Conservation (phyloP, 1,284 basidiomycete genomes). For the Rhodofomes roseus region DNA sequence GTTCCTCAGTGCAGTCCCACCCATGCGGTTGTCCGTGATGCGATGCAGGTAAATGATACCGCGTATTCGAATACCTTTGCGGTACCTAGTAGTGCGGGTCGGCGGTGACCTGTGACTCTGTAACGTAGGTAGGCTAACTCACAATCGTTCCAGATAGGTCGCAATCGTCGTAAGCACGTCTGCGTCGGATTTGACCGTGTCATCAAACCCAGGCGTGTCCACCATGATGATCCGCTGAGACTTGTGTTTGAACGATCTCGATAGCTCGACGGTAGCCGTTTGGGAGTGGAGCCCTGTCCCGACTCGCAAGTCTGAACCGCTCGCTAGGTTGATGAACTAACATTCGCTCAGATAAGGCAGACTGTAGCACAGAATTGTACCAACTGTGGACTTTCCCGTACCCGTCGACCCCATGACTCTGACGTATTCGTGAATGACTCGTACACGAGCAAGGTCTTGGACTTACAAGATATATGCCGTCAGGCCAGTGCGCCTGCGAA, state of each 20-base stretch:
- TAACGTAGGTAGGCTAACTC: neutral
- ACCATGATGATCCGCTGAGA: constrained; percentile 24
- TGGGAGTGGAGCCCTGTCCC: constrained; percentile 12
- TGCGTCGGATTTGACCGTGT: constrained; percentile 25
- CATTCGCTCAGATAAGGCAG: neutral
- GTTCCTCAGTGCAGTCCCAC: constrained; percentile 15
- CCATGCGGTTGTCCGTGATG: constrained; percentile 19
- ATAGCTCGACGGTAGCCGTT: constrained; percentile 20
- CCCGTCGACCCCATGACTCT: constrained; percentile 7
- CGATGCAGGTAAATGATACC: constrained; percentile 20
- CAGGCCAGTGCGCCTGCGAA: no score
- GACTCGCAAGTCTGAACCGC: constrained; percentile 11
- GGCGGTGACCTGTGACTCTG: neutral
- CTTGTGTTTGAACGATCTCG: constrained; percentile 25
- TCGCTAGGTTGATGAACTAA: constrained; percentile 17
- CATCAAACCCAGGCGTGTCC: constrained; percentile 34
- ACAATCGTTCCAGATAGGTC: constrained; percentile 10
- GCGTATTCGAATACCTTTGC: neutral
- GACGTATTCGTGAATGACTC: neutral
- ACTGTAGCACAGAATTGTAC: neutral
- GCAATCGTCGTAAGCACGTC: constrained; percentile 24
- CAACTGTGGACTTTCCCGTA: constrained; percentile 5
- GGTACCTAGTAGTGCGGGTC: constrained; percentile 4
- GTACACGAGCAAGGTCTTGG: neutral
- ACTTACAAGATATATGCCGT: neutral